Percentiles rank a stretch among this genome's conserved stretches.
Evolutionary conservation across 106 monocot species (phyloP).

Genomic region (Apostasia ramifera): DNA sequence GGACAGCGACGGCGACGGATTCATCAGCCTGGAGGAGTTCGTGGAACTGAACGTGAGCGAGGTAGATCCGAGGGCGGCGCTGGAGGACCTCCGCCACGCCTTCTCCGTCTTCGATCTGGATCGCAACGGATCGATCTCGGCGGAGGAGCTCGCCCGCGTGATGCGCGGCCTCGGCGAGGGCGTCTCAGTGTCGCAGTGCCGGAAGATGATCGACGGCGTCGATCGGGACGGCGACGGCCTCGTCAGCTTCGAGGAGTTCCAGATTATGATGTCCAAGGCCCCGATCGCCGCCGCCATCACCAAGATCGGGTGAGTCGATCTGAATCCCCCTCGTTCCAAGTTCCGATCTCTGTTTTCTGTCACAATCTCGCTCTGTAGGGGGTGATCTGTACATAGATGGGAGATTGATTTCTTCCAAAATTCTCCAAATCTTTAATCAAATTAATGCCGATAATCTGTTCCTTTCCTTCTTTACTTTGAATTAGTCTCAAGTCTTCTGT

Average conservation of each 20-base stretch:
- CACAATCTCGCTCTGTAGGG: too few relatives aligned
- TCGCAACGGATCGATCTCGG: conserved; percentile 50
- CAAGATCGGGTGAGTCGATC: conserved; percentile 5
- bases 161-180: conserved; percentile 36
- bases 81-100: conserved; percentile 44
- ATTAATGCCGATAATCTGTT: too few relatives aligned
- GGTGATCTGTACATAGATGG: too few relatives aligned
- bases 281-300: neutral
- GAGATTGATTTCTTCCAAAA: too few relatives aligned
- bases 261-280: conserved; percentile 38
- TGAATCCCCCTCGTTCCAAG: neutral
- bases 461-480: too few relatives aligned
- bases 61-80: conserved; percentile 14
- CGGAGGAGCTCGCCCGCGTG: conserved; percentile 50
- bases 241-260: conserved; percentile 57
- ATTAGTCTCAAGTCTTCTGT: too few relatives aligned
- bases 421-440: too few relatives aligned
- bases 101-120: conserved; percentile 50
- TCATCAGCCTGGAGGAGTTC: conserved; percentile 47
- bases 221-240: conserved; percentile 54
- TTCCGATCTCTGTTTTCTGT: too few relatives aligned
- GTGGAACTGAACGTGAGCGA: conserved; percentile 26
- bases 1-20: conserved; percentile 46
- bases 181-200: conserved; percentile 36
- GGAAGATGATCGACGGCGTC: conserved; percentile 55